Evolutionary conservation across 768 basidiomycete species (phyloP).

Genomic region (Daedaleopsis nitida): DNA sequence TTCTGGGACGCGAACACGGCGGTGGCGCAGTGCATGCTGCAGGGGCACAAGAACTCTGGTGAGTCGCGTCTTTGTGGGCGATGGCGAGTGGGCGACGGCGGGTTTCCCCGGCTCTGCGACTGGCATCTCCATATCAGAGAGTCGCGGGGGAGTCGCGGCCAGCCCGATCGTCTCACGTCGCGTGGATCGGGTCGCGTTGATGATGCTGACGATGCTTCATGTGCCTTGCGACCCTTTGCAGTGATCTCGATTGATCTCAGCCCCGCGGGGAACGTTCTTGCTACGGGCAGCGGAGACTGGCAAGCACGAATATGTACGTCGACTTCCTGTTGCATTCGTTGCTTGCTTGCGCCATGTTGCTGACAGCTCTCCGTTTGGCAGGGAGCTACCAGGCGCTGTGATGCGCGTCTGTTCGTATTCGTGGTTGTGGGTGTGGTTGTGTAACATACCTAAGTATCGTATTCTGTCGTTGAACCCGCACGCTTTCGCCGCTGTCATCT

Average conservation of each 20-base stretch:
- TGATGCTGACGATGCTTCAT: constrained; percentile 2
- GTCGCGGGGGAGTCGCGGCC: too few relatives aligned
- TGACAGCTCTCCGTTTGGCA: not conserved
- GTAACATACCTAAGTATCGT: not conserved
- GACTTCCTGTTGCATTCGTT: too few relatives aligned
- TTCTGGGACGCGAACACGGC: constrained; percentile 85
- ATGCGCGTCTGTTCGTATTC: not conserved
- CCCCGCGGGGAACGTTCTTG: constrained; percentile 59
- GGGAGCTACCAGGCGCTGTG: constrained; percentile 13
- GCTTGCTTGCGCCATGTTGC: not conserved
- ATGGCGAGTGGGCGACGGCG: not conserved
- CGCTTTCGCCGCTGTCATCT: not conserved
- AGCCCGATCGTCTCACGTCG: too few relatives aligned
- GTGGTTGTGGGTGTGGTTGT: not conserved
- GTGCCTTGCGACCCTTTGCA: constrained; percentile 26
- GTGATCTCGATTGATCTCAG: constrained; percentile 76
- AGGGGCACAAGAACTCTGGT: constrained; percentile 76
- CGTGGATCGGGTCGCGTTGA: not conserved
- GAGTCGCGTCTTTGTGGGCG: constrained; percentile 23
- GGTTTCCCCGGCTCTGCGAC: too few relatives aligned
- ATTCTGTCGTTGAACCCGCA: not conserved
- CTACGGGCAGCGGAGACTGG: constrained; percentile 74
- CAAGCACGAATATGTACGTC: constrained; percentile 67
- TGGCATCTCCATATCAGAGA: too few relatives aligned
- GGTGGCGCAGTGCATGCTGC: constrained; percentile 90